Conservation (phyloP, 768 basidiomycete species). For the Pulveroboletus ravenelii region DNA sequence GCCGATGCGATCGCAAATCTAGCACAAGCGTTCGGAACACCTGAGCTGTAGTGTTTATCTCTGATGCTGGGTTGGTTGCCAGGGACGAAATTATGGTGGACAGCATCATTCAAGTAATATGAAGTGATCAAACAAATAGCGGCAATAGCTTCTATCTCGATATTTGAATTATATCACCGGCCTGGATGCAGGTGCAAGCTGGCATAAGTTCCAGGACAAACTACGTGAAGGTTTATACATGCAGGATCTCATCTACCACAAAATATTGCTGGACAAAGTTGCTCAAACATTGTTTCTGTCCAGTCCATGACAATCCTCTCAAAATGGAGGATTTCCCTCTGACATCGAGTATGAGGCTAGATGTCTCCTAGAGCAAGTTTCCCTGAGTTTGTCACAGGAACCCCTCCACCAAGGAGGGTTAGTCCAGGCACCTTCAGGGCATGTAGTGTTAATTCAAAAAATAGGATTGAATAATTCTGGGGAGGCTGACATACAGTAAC, state of each 20-base stretch:
- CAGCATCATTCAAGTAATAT: not conserved
- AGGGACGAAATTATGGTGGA: too few relatives aligned
- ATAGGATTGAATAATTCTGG: not conserved
- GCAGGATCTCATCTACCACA: not conserved
- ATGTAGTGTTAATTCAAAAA: conserved; percentile 30
- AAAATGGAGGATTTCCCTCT: not conserved
- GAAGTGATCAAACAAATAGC: conserved; percentile 27
- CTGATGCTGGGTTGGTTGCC: not conserved
- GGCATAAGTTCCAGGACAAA: conserved; percentile 57
- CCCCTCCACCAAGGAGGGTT: too few relatives aligned
- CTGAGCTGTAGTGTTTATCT: not conserved
- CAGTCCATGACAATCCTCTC: not conserved
- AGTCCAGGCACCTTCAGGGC: conserved; percentile 54
- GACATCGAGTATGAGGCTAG: conserved; percentile 52
- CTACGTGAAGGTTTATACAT: conserved; percentile 20
- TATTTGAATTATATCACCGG: conserved; percentile 67
- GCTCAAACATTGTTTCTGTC: conserved; percentile 51
- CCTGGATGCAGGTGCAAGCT: conserved; percentile 72
- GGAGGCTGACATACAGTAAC: not conserved
- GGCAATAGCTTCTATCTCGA: conserved; percentile 73
- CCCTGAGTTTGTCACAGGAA: conserved; percentile 40
- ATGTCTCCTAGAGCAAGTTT: conserved; percentile 52
- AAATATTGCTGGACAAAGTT: conserved; percentile 25
- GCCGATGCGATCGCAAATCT: conserved; percentile 34
- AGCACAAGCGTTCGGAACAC: conserved; percentile 29